Base-by-base conservation (phyloP, 805 yeast genomes). In the Brettanomyces naardenensis region DNA sequence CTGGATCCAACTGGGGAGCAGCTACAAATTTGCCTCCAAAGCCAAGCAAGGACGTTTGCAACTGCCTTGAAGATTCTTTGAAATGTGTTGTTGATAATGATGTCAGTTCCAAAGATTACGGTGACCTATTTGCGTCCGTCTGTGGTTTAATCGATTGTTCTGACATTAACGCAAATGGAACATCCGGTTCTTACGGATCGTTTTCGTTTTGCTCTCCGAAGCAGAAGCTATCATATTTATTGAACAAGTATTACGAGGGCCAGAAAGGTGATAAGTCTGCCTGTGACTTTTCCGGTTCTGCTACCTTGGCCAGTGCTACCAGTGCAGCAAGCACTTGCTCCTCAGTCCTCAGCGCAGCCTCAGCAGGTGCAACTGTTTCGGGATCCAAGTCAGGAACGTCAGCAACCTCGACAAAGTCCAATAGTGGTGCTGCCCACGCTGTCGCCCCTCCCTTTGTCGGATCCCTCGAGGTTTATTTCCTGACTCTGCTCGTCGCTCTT, bases 231-330 rank as follows among this genome's bases (percentile, higher is more conserved):
- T 73, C 80, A 39, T 84, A 60, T 61, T 59, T 82, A 41, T 62
- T 85, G 59, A 78, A 83, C 67, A 59, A 61, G 44, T 84, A 84
- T 68, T 78, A 77, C 58, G 57, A 57, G 36, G 62, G 61, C 28
- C 69, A 78, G 43, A 65, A 63, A 45, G 56, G 58, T 36, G 44
- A 49, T 35, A 39, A 58, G 2, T 59, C 73, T 36, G 89, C 82
- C 41, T 85, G 95, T 65, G 75, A 73, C 58, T 85, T 82, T 59
- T 56, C 56, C 39, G 90, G 94, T 39, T 69, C 80, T 41, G 92
- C 89, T 26, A 53, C 80, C n/a, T 40, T 74, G 38, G 53, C 55
- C 38, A 49, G 62, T 32, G 62, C 63, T 39, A 56, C 71, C 25
- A 68, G 68, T 27, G 61, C 74, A 18, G 34, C 53, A 25, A 51